These are phyloP conservation scores for Cryphonectria nitschkei DNA, from an alignment of 2,329 filamentous ascomycete species.

Conservation along the genomic window DNA sequence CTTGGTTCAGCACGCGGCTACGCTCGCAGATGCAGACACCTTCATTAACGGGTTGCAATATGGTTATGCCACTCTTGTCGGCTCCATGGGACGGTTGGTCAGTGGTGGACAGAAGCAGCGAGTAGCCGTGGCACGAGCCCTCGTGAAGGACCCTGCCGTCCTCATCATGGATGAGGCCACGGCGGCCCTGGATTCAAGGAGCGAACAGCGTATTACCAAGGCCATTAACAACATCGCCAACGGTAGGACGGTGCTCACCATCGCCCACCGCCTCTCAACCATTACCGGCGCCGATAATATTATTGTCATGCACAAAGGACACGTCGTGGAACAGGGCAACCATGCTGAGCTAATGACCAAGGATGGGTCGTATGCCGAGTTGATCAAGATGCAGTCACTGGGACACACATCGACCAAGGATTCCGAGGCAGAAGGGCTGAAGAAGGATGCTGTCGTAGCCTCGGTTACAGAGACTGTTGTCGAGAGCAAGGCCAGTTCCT, in stretches of 20 bases:
- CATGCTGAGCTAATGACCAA: conserved; percentile 56
- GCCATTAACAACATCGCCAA: conserved; percentile 48
- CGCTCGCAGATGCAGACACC: conserved; percentile 57
- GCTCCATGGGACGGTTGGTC: conserved; percentile 56
- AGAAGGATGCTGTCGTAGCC: background rate
- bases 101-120: conserved; percentile 65
- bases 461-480: conserved; percentile 20
- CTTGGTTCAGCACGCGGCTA: conserved; percentile 51
- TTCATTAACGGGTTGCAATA: conserved; percentile 60
- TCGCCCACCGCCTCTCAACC: conserved; percentile 48
- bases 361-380: conserved; percentile 58
- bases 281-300: conserved; percentile 61
- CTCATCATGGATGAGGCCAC: conserved; percentile 67
- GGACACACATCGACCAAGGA: background rate
- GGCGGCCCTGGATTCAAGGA: conserved; percentile 61
- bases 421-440: background rate
- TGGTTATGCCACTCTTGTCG: conserved; percentile 58
- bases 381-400: conserved; percentile 42
- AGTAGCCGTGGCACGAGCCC: conserved; percentile 60
- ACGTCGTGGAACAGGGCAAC: conserved; percentile 37
- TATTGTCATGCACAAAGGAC: conserved; percentile 45
- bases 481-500: conserved; percentile 8
- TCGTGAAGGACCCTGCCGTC: conserved; percentile 60
- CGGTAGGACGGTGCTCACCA: conserved; percentile 62
- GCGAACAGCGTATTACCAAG: conserved; percentile 57